These are phyloP conservation scores for Orbilia brochopaga DNA, from an alignment of 2,329 filamentous ascomycete species.

Conservation along the genomic window DNA sequence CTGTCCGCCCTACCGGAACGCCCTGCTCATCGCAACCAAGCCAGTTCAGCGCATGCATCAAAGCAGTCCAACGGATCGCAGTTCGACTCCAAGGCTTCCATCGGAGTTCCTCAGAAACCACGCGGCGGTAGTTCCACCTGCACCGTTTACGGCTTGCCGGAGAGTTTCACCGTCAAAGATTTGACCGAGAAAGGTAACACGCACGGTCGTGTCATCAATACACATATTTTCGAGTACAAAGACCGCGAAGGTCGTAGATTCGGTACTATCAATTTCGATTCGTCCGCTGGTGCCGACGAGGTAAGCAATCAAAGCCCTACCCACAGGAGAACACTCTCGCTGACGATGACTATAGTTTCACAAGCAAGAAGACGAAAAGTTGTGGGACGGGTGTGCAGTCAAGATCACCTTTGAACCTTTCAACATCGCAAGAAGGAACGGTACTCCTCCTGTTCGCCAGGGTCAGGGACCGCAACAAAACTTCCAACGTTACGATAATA, in stretches of 20 bases:
- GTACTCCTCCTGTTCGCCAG: constrained; percentile 30
- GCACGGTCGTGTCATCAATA: constrained; percentile 38
- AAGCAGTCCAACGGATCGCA: constrained; percentile 32
- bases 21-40: constrained; percentile 25
- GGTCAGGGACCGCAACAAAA: constrained; percentile 14
- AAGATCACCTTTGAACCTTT: constrained; percentile 44
- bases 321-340: neutral
- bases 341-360: constrained; percentile 24
- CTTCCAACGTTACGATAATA: constrained; percentile 30
- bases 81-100: constrained; percentile 23
- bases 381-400: constrained; percentile 29
- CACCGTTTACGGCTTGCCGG: constrained; percentile 41
- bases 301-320: constrained; percentile 11
- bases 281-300: constrained; percentile 31
- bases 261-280: constrained; percentile 42
- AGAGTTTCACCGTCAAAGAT: constrained; percentile 26
- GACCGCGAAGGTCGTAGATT: constrained; percentile 46
- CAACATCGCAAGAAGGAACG: constrained; percentile 41
- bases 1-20: constrained; percentile 23
- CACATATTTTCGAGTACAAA: constrained; percentile 43
- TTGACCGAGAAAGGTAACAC: constrained; percentile 23
- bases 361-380: constrained; percentile 38
- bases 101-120: neutral
- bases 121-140: constrained; percentile 32
- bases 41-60: constrained; percentile 8